These are phyloP conservation scores for Coemansia sp. DNA, from an alignment of 192 early-diverging fungal genomes.

Conservation along the genomic window DNA sequence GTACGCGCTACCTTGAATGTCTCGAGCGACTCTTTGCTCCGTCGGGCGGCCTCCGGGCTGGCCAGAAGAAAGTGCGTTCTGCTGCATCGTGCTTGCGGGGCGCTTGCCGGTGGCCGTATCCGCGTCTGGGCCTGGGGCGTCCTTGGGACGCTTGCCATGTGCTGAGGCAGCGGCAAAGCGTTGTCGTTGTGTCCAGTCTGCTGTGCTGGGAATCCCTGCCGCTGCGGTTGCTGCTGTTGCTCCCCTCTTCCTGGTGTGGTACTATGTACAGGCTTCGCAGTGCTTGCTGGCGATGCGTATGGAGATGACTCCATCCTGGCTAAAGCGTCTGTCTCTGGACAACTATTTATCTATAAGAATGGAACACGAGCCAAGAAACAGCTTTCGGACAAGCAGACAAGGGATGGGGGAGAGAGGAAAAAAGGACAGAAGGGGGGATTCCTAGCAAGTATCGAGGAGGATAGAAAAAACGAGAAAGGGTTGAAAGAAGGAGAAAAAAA, in stretches of 20 bases:
- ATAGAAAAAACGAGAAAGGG: conserved; percentile 2
- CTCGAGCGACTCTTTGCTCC: conserved; percentile 39
- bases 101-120: conserved; percentile 22
- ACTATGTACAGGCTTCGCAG: background rate
- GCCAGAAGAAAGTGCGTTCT: conserved; percentile 27
- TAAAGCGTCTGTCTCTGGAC: background rate
- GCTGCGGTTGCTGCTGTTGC: no score
- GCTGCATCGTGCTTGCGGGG: conserved; percentile 21
- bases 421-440: background rate
- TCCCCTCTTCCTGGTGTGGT: background rate
- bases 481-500: conserved; percentile 4
- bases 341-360: background rate
- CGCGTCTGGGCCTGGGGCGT: conserved; percentile 4
- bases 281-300: conserved; percentile 6
- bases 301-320: background rate
- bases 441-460: background rate
- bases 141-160: conserved; percentile 1
- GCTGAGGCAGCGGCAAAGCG: background rate
- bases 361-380: background rate
- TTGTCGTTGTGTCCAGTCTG: background rate
- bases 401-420: conserved; percentile 1
- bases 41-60: conserved; percentile 34
- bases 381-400: background rate
- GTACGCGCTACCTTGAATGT: conserved; percentile 43
- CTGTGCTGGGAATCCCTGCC: background rate